These are phyloP conservation scores for Chlamydomonas sphaeroides DNA, from an alignment of 139 green algal species.

Conservation along the genomic window DNA sequence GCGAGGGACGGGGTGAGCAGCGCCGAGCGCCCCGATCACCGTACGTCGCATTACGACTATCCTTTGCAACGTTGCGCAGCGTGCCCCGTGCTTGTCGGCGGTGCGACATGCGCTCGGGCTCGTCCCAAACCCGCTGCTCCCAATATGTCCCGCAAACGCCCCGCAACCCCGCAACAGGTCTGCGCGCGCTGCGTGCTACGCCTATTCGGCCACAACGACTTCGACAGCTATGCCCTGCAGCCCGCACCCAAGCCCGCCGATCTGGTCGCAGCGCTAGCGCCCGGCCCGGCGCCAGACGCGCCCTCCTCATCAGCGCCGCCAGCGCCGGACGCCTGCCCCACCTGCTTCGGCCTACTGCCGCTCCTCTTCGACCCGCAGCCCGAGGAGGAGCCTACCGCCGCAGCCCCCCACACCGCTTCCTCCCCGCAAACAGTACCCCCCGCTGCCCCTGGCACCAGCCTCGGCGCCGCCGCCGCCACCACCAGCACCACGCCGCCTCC, in stretches of 20 bases:
- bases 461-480: background rate
- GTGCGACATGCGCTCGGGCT: background rate
- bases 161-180: background rate
- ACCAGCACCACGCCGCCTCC: background rate
- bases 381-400: too few species aligned
- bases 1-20: constrained; percentile 13
- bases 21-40: background rate
- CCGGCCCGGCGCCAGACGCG: too few species aligned
- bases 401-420: background rate
- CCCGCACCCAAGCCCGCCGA: background rate
- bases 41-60: background rate
- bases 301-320: background rate
- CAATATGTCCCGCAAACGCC: background rate
- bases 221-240: constrained; percentile 2
- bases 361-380: background rate
- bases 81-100: background rate
- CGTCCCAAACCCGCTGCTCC: background rate
- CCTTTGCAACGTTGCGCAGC: too few species aligned
- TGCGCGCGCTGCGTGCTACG: constrained; percentile 28
- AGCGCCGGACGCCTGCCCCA: background rate
- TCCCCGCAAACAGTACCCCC: background rate
- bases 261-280: background rate
- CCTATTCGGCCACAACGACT: background rate
- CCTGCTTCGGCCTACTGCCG: constrained; percentile 19
- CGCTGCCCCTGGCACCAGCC: background rate